These are phyloP conservation scores for Nissolia schottii DNA, from an alignment of 306 rosid genomes.

Conservation along the genomic window DNA sequence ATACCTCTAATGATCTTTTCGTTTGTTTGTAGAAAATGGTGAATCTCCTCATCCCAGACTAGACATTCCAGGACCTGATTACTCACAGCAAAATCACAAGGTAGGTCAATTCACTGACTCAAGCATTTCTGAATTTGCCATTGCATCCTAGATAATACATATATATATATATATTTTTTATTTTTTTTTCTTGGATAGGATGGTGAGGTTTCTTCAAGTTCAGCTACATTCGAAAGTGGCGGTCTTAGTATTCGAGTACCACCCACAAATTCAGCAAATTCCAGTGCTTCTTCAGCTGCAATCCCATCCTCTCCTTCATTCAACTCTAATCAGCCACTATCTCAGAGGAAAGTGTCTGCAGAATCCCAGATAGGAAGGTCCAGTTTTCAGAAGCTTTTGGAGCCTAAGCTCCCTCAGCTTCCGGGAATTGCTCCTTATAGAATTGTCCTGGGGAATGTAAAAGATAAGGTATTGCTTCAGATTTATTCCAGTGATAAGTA, in stretches of 20 bases:
- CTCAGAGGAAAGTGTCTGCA: constrained; percentile 56
- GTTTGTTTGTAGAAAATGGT: constrained; percentile 55
- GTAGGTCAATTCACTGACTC: constrained; percentile 37
- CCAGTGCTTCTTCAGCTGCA: constrained; percentile 31
- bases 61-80: constrained; percentile 55
- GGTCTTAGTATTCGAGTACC: constrained; percentile 21
- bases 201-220: constrained; percentile 35
- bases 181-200: constrained; percentile 40
- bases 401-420: constrained; percentile 65
- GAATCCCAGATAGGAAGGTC: constrained; percentile 72
- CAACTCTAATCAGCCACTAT: constrained; percentile 48
- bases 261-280: constrained; percentile 23
- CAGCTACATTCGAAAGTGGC: constrained; percentile 24
- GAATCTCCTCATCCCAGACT: constrained; percentile 64
- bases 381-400: constrained; percentile 87
- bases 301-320: constrained; percentile 34
- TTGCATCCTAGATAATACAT: constrained; percentile 10
- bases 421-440: constrained; percentile 84
- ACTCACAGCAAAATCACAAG: constrained; percentile 45
- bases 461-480: constrained; percentile 63
- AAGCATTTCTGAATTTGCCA: constrained; percentile 14
- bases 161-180: no score
- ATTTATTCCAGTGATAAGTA: constrained; percentile 7
- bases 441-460: constrained; percentile 75
- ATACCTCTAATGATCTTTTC: constrained; percentile 7